Base-by-base conservation (phyloP, 768 basidiomycete species). In the Agrocybe praecox region DNA sequence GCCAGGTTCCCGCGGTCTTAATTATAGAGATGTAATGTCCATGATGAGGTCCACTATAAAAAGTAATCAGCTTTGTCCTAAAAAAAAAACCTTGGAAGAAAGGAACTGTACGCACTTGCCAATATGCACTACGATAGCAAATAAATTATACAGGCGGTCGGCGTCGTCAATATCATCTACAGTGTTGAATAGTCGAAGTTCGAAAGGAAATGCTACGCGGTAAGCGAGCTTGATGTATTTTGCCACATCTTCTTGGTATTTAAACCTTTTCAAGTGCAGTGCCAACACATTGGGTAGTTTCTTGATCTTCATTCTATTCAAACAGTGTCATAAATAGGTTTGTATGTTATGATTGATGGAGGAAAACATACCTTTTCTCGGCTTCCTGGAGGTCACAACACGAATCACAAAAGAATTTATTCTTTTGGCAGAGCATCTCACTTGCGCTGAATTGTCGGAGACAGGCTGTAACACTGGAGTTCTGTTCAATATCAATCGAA, bases 401-500 rank as follows among this genome's bases (percentile, higher is more conserved):
- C 17, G 89, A 86, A 70, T 99, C 97, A 69, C 97, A 99, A 71
- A 93, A 97, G 69, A 98, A 99, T 75, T 98, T 98, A 80, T 99
- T 98, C 72, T 85, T 90, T 72, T 96, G 94, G 65, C 94, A 96
- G 18, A 99, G 84, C 96, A 98, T 99, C 74, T 99, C 97, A 67
- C 90, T 93, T 40, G 95, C 96, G 67, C 94, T 96, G 71, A 99
- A 99, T 68, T 96, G 94, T 46, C 94, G 85, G 33, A 99, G 83
- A 70, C 97, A 99, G 7, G 96, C 90, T 1, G 96, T 96, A 52
- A 99, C 88, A 60, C 94, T 96, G 2, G 95, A 92, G 72, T 98
- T 97, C 71, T 97, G 94, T 70, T 98, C 96, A 63, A 99, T 98
- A 71, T 99, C 97, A 73, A 99, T 94, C 5, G 96, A 98, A n/a